These are phyloP conservation scores for Herpotrichia juniperi DNA, from an alignment of 2,329 filamentous ascomycete species.

Conservation along the genomic window DNA sequence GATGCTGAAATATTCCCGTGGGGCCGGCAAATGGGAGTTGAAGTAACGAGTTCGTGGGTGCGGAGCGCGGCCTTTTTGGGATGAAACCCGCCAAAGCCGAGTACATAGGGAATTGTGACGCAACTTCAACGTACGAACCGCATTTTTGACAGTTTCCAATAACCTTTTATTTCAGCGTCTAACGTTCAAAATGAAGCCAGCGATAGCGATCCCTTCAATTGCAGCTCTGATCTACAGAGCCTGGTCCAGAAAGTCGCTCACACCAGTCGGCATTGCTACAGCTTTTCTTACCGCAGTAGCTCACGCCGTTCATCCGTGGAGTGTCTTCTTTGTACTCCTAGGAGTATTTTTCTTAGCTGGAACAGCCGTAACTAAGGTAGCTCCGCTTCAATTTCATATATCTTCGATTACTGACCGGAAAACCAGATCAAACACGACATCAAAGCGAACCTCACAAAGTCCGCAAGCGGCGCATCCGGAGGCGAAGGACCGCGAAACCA, in stretches of 20 bases:
- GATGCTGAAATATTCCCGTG: too few species aligned
- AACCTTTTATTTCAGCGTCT: not conserved
- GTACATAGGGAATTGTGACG: too few species aligned
- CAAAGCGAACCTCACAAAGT: constrained; percentile 82
- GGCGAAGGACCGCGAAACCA: constrained; percentile 85
- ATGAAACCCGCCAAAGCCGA: too few species aligned
- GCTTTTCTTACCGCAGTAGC: constrained; percentile 76
- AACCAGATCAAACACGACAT: constrained; percentile 80
- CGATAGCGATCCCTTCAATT: constrained; percentile 40
- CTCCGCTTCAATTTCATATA: constrained; percentile 39
- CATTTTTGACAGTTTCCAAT: not conserved
- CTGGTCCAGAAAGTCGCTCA: constrained; percentile 66
- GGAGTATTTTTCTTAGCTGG: constrained; percentile 86
- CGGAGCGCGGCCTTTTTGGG: too few species aligned
- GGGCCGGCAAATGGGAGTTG: too few species aligned
- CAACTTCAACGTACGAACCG: not conserved
- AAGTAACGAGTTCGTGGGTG: too few species aligned
- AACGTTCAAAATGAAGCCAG: constrained; percentile 31
- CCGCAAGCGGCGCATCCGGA: constrained; percentile 72
- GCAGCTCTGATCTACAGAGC: constrained; percentile 48
- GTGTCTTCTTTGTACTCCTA: constrained; percentile 84
- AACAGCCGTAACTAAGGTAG: constrained; percentile 80
- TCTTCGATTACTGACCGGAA: constrained; percentile 1
- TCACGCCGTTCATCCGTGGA: constrained; percentile 93
- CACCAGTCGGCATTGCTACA: constrained; percentile 72